These are phyloP conservation scores for Aspergillus sp. DNA, from an alignment of 2,329 filamentous ascomycete genomes.

Conservation along the genomic window DNA sequence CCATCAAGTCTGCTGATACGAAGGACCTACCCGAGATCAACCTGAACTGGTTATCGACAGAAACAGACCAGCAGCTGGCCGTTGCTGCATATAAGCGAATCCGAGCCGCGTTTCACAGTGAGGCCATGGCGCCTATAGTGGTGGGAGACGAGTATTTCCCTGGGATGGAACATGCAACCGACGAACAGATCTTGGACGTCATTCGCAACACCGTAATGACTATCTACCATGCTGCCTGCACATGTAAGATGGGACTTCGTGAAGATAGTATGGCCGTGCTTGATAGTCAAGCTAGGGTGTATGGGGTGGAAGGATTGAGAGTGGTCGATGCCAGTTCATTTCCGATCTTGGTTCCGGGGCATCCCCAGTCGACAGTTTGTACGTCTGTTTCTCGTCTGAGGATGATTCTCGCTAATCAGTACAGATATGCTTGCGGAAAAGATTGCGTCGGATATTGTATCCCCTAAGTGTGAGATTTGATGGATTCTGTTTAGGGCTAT, in stretches of 20 bases:
- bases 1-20: slow-evolving; percentile 26
- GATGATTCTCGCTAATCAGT: slow-evolving; percentile 3
- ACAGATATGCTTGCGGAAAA: slow-evolving; percentile 40
- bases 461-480: neutral
- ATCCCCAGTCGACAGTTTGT: slow-evolving; percentile 38
- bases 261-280: slow-evolving; percentile 26
- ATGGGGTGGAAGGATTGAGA: slow-evolving; percentile 24
- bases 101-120: slow-evolving; percentile 30
- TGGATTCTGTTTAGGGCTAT: neutral
- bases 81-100: slow-evolving; percentile 39
- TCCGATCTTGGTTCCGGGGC: slow-evolving; percentile 34
- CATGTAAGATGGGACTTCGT: slow-evolving; percentile 26
- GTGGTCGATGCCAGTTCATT: slow-evolving; percentile 35
- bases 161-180: slow-evolving; percentile 31
- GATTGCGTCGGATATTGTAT: slow-evolving; percentile 28
- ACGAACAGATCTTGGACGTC: slow-evolving; percentile 38
- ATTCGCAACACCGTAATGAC: slow-evolving; percentile 26
- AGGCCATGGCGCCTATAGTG: slow-evolving; percentile 23
- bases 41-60: slow-evolving; percentile 41
- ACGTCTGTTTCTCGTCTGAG: slow-evolving; percentile 9
- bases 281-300: slow-evolving; percentile 25
- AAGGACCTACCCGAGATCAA: slow-evolving; percentile 38
- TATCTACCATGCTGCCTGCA: slow-evolving; percentile 24
- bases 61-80: slow-evolving; percentile 40
- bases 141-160: slow-evolving; percentile 34